These are phyloP conservation scores for Russula abietina DNA, from an alignment of 768 basidiomycete genomes.

Conservation along the genomic window DNA sequence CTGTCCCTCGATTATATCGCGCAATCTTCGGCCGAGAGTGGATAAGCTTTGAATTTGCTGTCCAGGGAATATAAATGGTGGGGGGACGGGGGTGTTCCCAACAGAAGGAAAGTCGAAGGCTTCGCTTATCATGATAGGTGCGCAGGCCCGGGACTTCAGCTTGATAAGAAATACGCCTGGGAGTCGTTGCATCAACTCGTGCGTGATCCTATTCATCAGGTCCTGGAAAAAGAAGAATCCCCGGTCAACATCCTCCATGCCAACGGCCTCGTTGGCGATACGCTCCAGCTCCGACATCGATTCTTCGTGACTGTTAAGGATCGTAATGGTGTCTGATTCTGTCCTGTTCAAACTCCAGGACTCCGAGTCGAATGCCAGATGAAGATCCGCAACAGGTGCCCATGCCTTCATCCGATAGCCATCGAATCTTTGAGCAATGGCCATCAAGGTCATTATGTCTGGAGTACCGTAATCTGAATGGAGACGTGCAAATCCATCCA, in stretches of 20 bases:
- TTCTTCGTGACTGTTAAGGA: not conserved
- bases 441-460: not conserved
- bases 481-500: not conserved
- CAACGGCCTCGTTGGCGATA: not conserved
- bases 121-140: not conserved
- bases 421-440: not conserved
- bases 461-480: not conserved
- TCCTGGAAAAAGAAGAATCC: conserved; percentile 1
- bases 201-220: not conserved
- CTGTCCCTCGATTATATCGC: not conserved
- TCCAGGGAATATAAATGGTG: not conserved
- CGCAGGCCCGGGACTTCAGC: not conserved
- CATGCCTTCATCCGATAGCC: not conserved
- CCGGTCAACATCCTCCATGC: not conserved
- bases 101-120: not conserved
- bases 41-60: not conserved
- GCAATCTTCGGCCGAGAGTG: not conserved
- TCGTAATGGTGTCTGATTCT: not conserved
- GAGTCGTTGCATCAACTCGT: conserved; percentile 2
- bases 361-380: not conserved
- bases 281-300: not conserved
- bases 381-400: not conserved
- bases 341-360: not conserved
- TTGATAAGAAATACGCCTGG: conserved; percentile 6
- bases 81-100: not conserved